phyloP scores from a whole-genome alignment of 169 alveolate genomes.

The Eimeria necatrix region DNA sequence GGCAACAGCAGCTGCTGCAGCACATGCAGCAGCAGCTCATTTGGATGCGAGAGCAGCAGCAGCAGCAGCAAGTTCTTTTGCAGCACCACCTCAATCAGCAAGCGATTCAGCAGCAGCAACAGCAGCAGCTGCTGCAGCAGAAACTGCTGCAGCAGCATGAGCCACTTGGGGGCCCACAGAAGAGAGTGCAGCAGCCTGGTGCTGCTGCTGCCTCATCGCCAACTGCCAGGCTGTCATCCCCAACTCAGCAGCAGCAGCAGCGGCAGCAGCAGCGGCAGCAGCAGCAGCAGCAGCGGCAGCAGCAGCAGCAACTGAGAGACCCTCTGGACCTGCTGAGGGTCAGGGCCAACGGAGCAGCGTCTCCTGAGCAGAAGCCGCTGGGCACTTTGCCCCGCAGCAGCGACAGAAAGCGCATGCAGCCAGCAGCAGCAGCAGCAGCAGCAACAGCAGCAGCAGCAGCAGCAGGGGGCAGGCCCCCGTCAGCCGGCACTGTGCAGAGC shows the following conservation, averaged over 20 bases:
- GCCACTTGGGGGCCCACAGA: neutral
- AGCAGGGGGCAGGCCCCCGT: neutral
- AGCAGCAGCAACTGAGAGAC: neutral
- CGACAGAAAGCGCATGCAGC: neutral
- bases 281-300: too few species aligned
- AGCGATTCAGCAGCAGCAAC: slow-evolving; percentile 13
- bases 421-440: neutral
- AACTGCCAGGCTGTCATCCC: neutral
- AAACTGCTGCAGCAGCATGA: slow-evolving; percentile 14
- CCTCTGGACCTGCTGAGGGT: neutral
- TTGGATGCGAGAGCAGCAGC: neutral
- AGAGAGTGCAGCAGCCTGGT: neutral
- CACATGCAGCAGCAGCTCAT: slow-evolving; percentile 1
- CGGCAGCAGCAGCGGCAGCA: slow-evolving; percentile 48
- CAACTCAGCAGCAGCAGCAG: neutral
- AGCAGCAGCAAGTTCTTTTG: slow-evolving; percentile 5
- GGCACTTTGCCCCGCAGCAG: neutral
- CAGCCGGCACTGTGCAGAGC: neutral
- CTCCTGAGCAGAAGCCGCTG: neutral
- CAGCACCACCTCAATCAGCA: slow-evolving; percentile 23
- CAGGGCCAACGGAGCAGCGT: neutral
- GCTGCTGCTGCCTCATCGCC: neutral
- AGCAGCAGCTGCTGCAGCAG: slow-evolving; percentile 3
- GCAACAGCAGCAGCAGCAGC: slow-evolving; percentile 34
- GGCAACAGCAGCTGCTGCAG: neutral